Evolutionary conservation across 345 rosid genomes (phyloP).

Genomic region (Syzygium aqueum): DNA sequence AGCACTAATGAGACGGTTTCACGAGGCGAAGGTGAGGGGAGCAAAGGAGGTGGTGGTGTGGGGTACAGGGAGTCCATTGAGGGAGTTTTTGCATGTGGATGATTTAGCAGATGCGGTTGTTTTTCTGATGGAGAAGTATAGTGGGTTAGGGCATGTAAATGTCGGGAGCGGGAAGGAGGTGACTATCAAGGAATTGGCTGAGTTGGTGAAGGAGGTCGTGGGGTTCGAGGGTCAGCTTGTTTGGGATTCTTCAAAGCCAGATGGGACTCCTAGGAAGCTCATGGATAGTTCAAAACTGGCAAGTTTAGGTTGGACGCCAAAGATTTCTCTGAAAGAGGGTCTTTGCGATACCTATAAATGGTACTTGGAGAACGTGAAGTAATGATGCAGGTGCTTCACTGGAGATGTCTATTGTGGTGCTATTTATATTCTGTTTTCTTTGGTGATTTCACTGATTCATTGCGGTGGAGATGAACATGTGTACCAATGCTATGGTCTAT

Average conservation of each 20-base stretch:
- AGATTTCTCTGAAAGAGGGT: conserved; percentile 65
- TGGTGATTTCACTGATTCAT: not conserved
- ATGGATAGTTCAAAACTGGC: conserved; percentile 88
- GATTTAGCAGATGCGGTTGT: conserved; percentile 89
- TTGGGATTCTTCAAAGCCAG: conserved; percentile 83
- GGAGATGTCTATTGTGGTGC: not conserved
- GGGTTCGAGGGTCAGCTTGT: conserved; percentile 75
- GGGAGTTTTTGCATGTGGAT: conserved; percentile 95
- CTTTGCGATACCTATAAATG: conserved; percentile 76
- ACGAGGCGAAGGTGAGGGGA: conserved; percentile 61
- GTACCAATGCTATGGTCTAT: not conserved
- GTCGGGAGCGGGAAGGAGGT: conserved; percentile 95
- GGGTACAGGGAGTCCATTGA: conserved; percentile 89
- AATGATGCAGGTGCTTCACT: conserved; percentile 1
- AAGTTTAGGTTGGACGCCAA: conserved; percentile 72
- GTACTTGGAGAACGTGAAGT: conserved; percentile 70
- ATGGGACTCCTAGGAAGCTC: conserved; percentile 92
- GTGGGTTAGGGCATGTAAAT: conserved; percentile 76
- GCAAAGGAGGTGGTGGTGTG: conserved; percentile 89
- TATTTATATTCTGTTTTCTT: not conserved
- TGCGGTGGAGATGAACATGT: not conserved
- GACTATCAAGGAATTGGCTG: conserved; percentile 83
- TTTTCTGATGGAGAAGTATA: conserved; percentile 69
- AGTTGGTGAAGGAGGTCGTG: conserved; percentile 84
- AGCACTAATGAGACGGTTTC: conserved; percentile 85